Evolutionary conservation across 805 yeast species (phyloP), one percentile per base, ranked within the genome.

Genomic region (Hanseniaspora vineae): DNA sequence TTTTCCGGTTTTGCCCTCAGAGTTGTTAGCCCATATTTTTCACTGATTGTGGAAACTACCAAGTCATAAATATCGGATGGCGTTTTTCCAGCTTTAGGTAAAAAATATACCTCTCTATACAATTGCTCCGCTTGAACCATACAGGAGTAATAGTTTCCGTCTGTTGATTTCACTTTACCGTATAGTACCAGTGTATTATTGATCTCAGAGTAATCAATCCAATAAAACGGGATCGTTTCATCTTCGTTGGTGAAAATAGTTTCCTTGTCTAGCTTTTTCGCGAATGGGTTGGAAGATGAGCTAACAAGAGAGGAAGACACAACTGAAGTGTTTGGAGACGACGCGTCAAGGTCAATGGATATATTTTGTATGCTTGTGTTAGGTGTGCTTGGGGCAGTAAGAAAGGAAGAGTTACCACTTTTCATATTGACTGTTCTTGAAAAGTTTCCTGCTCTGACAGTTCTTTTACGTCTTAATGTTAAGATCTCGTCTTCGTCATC

Each of bases 201-300:
- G 12, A 82, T 77, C 60, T 90, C 97, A 20, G 83, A 72, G 61
- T 80, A 88, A 64, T 92, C 98, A 31, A 84, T 66, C 97, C 97
- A 92, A 62, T 75, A 92, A 80, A 90, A 79, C 55, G 77, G 76
- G 59, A 88, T 74, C 0, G 71, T 54, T 42, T 73, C 75, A 2
- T 69, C 62, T n/a, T 64, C 64, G 9, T 70, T 65, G 33, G 64
- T 62, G 14, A 68, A 66, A 19, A 71, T 61, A 42, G 56, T 54
- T 5, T 57, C 58, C 32, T 55, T 54, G 6, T 50, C 44, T 44
- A 49, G 63, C 42, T 54, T 62, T 49, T 49, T 51, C 31, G 46
- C 40, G 23, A 47, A 35, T 13, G 52, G 42, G 9, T 39, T 37
- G 2, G 46, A 46, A 10, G 48, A 40, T 15, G 32, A 13, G 37